phyloP scores from a whole-genome alignment of 306 rosid species.

The Begonia masoniana region DNA sequence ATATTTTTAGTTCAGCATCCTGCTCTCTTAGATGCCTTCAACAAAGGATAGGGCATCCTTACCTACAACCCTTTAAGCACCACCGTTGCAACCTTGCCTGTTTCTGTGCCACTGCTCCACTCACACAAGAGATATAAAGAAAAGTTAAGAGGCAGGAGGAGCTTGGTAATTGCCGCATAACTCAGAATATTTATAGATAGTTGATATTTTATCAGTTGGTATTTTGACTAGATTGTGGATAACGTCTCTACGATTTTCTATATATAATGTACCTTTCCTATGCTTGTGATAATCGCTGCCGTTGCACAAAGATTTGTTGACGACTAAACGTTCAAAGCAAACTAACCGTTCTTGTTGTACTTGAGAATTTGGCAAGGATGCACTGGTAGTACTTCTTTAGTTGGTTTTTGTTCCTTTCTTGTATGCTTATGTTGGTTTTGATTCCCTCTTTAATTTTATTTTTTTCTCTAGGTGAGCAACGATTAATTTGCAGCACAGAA shows the following conservation, averaged over 20 bases:
- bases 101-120: constrained; percentile 69
- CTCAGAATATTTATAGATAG: no score
- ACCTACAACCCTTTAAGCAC: constrained; percentile 90
- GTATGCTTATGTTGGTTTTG: no score
- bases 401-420: not conserved
- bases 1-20: constrained; percentile 46
- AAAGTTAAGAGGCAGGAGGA: constrained; percentile 95
- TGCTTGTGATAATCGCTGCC: no score
- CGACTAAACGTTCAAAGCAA: no score
- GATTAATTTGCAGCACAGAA: constrained; percentile 93
- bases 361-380: no score
- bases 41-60: constrained; percentile 92
- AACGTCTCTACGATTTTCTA: no score
- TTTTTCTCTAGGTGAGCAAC: constrained; percentile 80
- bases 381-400: no score
- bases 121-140: constrained; percentile 95
- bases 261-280: no score
- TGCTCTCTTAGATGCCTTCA: constrained; percentile 91
- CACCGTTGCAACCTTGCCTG: constrained; percentile 78
- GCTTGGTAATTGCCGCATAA: constrained; percentile 60
- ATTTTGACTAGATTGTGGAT: no score
- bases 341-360: no score
- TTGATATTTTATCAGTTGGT: no score
- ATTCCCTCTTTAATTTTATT: constrained; percentile 9
- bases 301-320: no score